Evolutionary conservation across 2,329 filamentous ascomycete genomes (phyloP).

Genomic region (Scedosporium boydii): DNA sequence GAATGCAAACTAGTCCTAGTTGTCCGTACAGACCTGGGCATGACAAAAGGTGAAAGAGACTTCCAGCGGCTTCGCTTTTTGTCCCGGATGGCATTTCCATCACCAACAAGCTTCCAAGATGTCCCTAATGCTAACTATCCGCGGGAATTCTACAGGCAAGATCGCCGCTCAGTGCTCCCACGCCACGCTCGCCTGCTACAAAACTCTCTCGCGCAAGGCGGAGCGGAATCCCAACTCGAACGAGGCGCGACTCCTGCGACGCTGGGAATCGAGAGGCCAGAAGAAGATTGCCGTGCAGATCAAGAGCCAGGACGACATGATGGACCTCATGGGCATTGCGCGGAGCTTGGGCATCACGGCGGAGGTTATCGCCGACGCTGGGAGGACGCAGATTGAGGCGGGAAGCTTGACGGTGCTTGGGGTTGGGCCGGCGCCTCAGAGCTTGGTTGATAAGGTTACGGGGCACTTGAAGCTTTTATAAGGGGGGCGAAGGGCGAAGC

Average conservation of each 20-base stretch:
- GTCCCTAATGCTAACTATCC: not conserved
- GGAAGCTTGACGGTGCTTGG: conserved; percentile 90
- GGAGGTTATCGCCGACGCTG: conserved; percentile 89
- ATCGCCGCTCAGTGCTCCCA: conserved; percentile 93
- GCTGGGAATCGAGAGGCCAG: conserved; percentile 82
- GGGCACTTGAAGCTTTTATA: conserved; percentile 76
- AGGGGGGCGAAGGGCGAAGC: conserved; percentile 11
- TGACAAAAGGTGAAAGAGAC: conserved; percentile 74
- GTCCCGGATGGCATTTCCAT: not conserved
- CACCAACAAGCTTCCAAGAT: not conserved
- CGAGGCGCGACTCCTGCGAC: conserved; percentile 56
- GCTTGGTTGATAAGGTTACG: conserved; percentile 77
- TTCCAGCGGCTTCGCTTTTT: not conserved
- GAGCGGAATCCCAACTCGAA: conserved; percentile 39
- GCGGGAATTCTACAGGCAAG: conserved; percentile 55
- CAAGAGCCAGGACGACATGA: conserved; percentile 75
- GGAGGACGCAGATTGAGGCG: conserved; percentile 88
- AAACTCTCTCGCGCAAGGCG: conserved; percentile 55
- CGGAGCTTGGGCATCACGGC: conserved; percentile 77
- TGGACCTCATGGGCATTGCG: conserved; percentile 66
- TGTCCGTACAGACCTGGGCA: conserved; percentile 87
- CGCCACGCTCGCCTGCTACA: conserved; percentile 97
- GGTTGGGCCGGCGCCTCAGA: conserved; percentile 72
- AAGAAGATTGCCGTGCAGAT: conserved; percentile 89
- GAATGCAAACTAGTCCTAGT: conserved; percentile 93